Evolutionary conservation across 768 basidiomycete species (phyloP).

Genomic region (Tephrocybe sp.): DNA sequence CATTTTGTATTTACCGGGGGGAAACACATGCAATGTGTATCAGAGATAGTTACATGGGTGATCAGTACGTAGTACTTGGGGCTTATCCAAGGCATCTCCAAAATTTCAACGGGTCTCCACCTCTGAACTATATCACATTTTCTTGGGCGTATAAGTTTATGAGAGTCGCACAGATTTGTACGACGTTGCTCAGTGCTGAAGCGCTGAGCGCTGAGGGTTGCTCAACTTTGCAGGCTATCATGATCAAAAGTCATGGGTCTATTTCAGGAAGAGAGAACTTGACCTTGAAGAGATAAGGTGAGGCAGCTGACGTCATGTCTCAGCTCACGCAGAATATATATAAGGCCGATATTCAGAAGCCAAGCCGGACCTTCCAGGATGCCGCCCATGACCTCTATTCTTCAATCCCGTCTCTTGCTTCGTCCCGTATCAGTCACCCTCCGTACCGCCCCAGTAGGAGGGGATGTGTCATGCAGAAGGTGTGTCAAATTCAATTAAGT

Average conservation of each 20-base stretch:
- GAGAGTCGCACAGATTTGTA: too few relatives aligned
- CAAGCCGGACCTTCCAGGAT: not conserved
- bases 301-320: constrained; percentile 16
- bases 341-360: constrained; percentile 2
- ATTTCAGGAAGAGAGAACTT: not conserved
- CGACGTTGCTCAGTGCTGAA: too few relatives aligned
- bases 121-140: too few relatives aligned
- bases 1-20: too few relatives aligned
- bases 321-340: constrained; percentile 11
- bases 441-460: constrained; percentile 9
- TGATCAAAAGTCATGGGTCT: not conserved
- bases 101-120: too few relatives aligned
- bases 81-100: too few relatives aligned
- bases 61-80: too few relatives aligned
- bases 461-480: constrained; percentile 20
- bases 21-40: not conserved
- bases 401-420: constrained; percentile 1
- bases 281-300: not conserved
- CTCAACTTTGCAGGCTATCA: not conserved
- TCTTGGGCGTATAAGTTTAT: too few relatives aligned
- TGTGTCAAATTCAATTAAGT: not conserved
- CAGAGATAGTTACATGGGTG: not conserved
- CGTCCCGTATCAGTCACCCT: constrained; percentile 2
- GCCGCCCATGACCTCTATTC: constrained; percentile 11
- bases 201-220: too few relatives aligned